Conservation (phyloP, 2,329 filamentous ascomycete species). For the Acrodontium crateriforme region DNA sequence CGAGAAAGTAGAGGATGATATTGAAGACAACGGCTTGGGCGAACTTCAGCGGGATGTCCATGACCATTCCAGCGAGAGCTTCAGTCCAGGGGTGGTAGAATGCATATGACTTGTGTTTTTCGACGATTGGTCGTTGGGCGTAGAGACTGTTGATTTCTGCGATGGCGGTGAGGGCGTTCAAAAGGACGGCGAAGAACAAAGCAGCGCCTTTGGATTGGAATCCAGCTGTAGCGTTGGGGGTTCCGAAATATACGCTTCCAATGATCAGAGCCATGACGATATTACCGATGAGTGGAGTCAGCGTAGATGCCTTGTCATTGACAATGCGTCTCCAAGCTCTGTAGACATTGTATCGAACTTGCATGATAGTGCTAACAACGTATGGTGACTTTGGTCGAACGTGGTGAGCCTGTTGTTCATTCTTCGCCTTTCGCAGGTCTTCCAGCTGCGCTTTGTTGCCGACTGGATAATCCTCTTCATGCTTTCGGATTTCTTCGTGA, state of each 20-base stretch:
- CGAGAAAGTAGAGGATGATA: constrained; percentile 44
- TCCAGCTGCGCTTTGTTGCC: constrained; percentile 29
- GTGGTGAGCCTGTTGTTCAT: constrained; percentile 38
- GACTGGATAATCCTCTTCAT: constrained; percentile 35
- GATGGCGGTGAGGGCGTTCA: constrained; percentile 46
- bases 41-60: constrained; percentile 47
- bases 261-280: constrained; percentile 47
- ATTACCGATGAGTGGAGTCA: constrained; percentile 34
- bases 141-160: constrained; percentile 54
- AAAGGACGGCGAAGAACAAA: constrained; percentile 46
- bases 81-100: constrained; percentile 29
- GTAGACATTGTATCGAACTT: constrained; percentile 38
- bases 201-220: constrained; percentile 43
- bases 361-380: constrained; percentile 42
- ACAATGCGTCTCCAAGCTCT: constrained; percentile 38
- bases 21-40: constrained; percentile 38
- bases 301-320: constrained; percentile 37
- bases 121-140: constrained; percentile 33
- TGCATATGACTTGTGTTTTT: constrained; percentile 33
- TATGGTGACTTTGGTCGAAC: constrained; percentile 43
- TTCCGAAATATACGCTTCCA: constrained; percentile 46
- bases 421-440: constrained; percentile 36
- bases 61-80: constrained; percentile 40
- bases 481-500: constrained; percentile 35
- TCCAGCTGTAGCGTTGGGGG: constrained; percentile 34